phyloP scores from a whole-genome alignment of 345 rosid genomes.

The Draba incana region DNA sequence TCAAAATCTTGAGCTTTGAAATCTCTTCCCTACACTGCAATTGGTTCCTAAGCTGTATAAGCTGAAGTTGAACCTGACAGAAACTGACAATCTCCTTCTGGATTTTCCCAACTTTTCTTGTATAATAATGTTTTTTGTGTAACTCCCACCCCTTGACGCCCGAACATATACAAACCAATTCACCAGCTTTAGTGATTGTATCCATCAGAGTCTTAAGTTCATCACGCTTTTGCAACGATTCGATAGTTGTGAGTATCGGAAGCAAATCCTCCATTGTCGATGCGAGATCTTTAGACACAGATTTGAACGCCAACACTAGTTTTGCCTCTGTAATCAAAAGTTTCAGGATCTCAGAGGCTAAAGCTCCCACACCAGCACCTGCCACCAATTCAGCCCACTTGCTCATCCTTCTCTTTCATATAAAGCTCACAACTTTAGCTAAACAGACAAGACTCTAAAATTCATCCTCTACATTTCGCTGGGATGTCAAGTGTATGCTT shows the following conservation, averaged over 20 bases:
- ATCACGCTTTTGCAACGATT: neutral
- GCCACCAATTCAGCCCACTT: no score
- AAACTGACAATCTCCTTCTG: neutral
- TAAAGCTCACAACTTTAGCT: no score
- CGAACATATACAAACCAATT: neutral
- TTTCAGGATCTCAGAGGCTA: slow-evolving; percentile 8
- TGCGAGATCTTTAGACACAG: neutral
- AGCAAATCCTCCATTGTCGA: neutral
- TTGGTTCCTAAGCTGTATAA: neutral
- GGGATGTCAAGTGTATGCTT: no score
- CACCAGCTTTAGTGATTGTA: neutral
- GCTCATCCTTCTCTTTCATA: no score
- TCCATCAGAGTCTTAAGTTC: neutral
- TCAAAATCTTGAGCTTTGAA: no score
- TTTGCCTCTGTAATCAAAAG: neutral
- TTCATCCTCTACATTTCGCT: no score
- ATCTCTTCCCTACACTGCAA: neutral
- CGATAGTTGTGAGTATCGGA: neutral
- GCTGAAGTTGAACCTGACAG: neutral
- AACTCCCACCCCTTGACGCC: neutral
- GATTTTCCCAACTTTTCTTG: neutral
- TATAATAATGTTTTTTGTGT: neutral
- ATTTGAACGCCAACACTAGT: neutral
- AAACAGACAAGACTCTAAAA: no score
- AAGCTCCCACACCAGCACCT: slow-evolving; percentile 9